A percentile compares a stretch with the other conserved stretches of the same genome.
These are phyloP conservation scores for Antitrichia curtipendula DNA, from an alignment of 225 moss, liverwort and hornwort species.

Conservation along the genomic window DNA sequence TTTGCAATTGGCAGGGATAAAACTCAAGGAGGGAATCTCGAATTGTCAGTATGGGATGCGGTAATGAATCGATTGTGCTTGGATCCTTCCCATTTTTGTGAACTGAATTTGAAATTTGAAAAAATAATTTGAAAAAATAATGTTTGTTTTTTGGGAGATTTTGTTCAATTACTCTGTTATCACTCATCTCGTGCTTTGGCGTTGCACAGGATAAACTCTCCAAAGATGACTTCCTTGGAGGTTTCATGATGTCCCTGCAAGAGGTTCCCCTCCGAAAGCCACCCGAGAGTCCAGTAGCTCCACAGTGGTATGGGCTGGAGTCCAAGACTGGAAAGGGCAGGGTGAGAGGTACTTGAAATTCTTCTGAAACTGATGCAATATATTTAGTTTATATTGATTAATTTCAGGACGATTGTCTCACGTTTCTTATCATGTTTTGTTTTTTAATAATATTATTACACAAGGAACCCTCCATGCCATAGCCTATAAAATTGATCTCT, in stretches of 20 bases:
- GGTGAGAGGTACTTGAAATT: constrained; percentile 43
- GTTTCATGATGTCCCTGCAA: constrained; percentile 40
- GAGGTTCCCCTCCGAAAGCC: constrained; percentile 65
- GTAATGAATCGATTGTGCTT: neutral
- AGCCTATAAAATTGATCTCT: neutral
- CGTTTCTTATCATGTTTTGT: neutral
- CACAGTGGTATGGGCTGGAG: constrained; percentile 72
- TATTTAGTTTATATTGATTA: neutral
- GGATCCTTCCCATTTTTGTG: neutral
- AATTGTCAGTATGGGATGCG: constrained; percentile 57
- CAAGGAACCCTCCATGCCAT: neutral
- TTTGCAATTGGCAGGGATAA: constrained; percentile 65
- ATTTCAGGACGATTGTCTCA: neutral
- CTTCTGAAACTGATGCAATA: neutral
- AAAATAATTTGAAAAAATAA: too few species aligned
- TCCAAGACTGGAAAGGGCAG: constrained; percentile 53
- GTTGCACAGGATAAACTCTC: constrained; percentile 45
- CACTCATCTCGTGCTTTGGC: neutral
- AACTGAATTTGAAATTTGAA: too few species aligned
- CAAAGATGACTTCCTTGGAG: constrained; percentile 74
- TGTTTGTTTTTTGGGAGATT: neutral
- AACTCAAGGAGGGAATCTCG: constrained; percentile 29
- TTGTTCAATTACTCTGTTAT: neutral
- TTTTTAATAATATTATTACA: neutral
- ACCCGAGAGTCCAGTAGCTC: constrained; percentile 56